These are phyloP conservation scores for Boehmeria nivea DNA, from an alignment of 306 rosid genomes.

Conservation along the genomic window DNA sequence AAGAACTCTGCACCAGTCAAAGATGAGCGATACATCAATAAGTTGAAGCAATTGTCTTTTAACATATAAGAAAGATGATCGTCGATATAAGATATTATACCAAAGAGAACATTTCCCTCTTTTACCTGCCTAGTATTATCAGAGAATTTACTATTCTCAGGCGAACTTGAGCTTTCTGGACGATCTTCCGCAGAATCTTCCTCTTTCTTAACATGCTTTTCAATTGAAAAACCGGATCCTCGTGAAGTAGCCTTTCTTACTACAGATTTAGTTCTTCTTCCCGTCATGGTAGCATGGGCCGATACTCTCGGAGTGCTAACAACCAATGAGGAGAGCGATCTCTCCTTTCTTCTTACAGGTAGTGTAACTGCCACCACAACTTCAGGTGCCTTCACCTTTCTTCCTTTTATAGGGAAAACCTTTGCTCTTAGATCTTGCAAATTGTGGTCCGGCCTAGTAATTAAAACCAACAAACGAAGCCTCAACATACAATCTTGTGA, in stretches of 20 bases:
- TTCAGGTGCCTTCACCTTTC: constrained; percentile 61
- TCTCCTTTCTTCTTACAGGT: constrained; percentile 86
- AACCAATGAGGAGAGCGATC: constrained; percentile 91
- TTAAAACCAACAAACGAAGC: constrained; percentile 15
- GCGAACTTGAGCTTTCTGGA: constrained; percentile 68
- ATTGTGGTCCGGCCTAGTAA: constrained; percentile 87
- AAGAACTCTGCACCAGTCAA: constrained; percentile 48
- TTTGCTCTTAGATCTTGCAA: constrained; percentile 83
- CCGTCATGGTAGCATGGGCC: constrained; percentile 55
- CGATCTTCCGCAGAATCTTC: constrained; percentile 46
- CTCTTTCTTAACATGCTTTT: constrained; percentile 52
- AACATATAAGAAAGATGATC: too few relatives aligned
- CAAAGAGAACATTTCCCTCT: not conserved
- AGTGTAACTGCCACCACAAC: constrained; percentile 39
- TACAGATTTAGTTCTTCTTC: constrained; percentile 73
- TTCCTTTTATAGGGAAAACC: constrained; percentile 68
- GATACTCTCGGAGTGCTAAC: constrained; percentile 88
- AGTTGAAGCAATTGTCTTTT: constrained; percentile 11
- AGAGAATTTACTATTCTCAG: constrained; percentile 44
- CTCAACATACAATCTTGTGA: too few relatives aligned
- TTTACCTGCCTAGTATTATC: constrained; percentile 52
- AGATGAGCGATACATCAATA: constrained; percentile 13
- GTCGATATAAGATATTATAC: too few relatives aligned
- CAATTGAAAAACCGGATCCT: constrained; percentile 51
- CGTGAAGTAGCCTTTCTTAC: constrained; percentile 66